Conservation (phyloP, 257 asterid genomes). For the Nicotiana undulata region DNA sequence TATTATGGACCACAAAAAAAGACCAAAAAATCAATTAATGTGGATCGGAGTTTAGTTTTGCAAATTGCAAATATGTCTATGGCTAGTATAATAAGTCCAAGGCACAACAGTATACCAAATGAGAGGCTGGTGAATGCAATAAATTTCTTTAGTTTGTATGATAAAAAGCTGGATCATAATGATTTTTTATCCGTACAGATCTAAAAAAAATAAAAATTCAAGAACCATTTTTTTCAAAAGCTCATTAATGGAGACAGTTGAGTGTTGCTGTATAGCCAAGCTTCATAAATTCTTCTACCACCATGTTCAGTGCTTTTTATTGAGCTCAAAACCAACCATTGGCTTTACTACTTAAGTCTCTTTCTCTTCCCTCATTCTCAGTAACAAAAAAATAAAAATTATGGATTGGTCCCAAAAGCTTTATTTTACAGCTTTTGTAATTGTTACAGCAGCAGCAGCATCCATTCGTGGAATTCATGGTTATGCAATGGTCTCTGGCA, state of each 20-base stretch:
- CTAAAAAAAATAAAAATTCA: too few species aligned
- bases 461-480: conserved; percentile 47
- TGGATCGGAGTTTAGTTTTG: neutral
- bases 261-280: conserved; percentile 13
- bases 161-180: conserved; percentile 10
- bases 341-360: neutral
- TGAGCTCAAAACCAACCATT: neutral
- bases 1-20: too few species aligned
- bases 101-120: neutral
- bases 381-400: neutral
- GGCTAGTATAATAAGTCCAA: neutral
- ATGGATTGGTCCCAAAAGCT: conserved; percentile 50
- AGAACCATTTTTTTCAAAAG: conserved; percentile 13
- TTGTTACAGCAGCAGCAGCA: conserved; percentile 20
- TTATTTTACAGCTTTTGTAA: conserved; percentile 37
- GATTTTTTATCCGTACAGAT: conserved; percentile 9
- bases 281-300: neutral
- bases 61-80: neutral
- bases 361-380: neutral
- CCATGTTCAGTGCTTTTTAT: neutral
- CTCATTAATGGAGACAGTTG: conserved; percentile 29
- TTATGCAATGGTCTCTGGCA: conserved; percentile 56
- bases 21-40: too few species aligned
- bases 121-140: neutral
- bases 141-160: neutral